Percentiles rank a stretch among this genome's conserved stretches.
These are phyloP conservation scores for Chrysoporthe deuterocubensis DNA, from an alignment of 2,329 filamentous ascomycete genomes.

Conservation along the genomic window DNA sequence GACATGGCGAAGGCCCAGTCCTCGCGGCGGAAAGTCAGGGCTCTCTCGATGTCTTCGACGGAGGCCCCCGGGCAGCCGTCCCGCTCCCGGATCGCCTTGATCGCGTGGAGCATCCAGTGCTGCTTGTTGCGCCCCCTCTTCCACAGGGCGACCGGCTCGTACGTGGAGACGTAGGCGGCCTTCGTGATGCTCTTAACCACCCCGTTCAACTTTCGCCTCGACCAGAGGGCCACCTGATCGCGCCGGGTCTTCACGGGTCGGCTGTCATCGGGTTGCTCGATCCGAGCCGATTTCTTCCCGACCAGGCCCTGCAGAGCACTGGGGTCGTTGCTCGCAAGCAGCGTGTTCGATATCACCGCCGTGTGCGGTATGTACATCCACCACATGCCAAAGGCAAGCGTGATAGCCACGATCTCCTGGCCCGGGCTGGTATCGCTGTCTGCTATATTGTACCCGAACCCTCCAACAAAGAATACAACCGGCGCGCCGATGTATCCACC, in stretches of 20 bases:
- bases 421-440: slow-evolving; percentile 31
- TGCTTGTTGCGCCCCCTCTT: slow-evolving; percentile 11
- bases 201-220: background rate
- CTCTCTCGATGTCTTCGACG: background rate
- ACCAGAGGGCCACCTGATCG: too few species aligned
- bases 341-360: slow-evolving; percentile 33
- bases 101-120: slow-evolving; percentile 3
- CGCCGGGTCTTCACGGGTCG: background rate
- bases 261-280: background rate
- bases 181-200: background rate
- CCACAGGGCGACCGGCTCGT: slow-evolving; percentile 8
- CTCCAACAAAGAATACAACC: slow-evolving; percentile 36
- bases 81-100: background rate
- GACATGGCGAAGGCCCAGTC: slow-evolving; percentile 6
- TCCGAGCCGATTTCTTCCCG: background rate
- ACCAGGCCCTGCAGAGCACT: slow-evolving; percentile 34
- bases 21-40: background rate
- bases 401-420: slow-evolving; percentile 29
- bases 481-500: slow-evolving; percentile 35
- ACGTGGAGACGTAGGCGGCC: slow-evolving; percentile 3
- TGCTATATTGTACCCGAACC: slow-evolving; percentile 34
- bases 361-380: slow-evolving; percentile 36
- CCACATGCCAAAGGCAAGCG: slow-evolving; percentile 22
- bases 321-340: slow-evolving; percentile 38
- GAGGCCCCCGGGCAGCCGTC: background rate